Conservation (phyloP, 345 rosid species). For the Lepidium aucheri region DNA sequence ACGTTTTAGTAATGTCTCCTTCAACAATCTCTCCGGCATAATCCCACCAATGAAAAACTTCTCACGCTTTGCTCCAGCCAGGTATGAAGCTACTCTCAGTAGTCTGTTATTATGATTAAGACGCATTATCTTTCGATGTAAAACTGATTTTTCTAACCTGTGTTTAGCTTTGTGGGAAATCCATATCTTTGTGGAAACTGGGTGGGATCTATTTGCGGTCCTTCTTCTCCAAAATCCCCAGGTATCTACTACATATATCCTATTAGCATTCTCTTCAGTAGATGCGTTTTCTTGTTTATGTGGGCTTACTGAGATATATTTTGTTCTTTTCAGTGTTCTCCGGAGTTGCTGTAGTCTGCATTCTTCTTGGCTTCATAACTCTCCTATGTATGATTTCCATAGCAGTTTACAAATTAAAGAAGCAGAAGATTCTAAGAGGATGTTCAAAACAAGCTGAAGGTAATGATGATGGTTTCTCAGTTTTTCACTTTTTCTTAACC, state of each 20-base stretch:
- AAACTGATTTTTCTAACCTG: background rate
- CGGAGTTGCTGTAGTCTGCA: constrained; percentile 52
- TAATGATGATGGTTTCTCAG: background rate
- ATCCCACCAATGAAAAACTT: constrained; percentile 58
- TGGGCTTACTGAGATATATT: background rate
- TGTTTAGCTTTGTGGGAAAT: constrained; percentile 67
- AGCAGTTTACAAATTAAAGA: constrained; percentile 55
- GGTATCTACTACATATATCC: constrained; percentile 29
- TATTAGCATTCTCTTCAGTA: background rate
- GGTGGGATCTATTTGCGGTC: constrained; percentile 71
- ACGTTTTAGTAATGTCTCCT: constrained; percentile 62
- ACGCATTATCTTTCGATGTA: background rate
- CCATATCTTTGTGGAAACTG: constrained; percentile 76
- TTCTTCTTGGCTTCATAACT: constrained; percentile 45
- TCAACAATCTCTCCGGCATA: constrained; percentile 76
- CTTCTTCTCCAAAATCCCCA: constrained; percentile 38
- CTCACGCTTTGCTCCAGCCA: constrained; percentile 52
- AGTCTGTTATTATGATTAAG: background rate
- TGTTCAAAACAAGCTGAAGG: constrained; percentile 37
- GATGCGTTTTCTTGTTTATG: background rate
- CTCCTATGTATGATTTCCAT: constrained; percentile 42
- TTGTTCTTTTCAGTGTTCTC: constrained; percentile 40
- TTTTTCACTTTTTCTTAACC: background rate
- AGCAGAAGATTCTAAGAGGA: constrained; percentile 26
- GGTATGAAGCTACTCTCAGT: constrained; percentile 34